Conservation (phyloP, 495 filamentous ascomycete species). For the Neurospora hispaniola region DNA sequence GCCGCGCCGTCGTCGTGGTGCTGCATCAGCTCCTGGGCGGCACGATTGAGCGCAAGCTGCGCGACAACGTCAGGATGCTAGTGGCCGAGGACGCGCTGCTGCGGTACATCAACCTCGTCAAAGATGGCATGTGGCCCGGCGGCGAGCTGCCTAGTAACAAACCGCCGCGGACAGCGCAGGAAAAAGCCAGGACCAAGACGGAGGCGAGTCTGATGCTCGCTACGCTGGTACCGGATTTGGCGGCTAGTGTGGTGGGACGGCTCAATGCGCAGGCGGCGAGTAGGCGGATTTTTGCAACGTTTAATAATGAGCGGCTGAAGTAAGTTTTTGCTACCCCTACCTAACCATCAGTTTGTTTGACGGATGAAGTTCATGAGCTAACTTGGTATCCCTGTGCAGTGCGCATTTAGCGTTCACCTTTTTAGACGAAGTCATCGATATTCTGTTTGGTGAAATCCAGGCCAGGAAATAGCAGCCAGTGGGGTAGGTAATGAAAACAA, state of each 20-base stretch:
- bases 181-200: constrained; percentile 57
- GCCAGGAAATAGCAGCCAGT: background rate
- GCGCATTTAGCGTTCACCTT: constrained; percentile 69
- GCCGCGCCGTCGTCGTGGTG: constrained; percentile 90
- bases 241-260: constrained; percentile 73
- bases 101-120: constrained; percentile 59
- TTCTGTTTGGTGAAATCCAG: constrained; percentile 49
- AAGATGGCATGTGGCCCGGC: constrained; percentile 70
- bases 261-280: constrained; percentile 78
- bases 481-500: background rate
- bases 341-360: background rate
- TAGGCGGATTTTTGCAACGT: constrained; percentile 65
- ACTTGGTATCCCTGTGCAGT: constrained; percentile 28
- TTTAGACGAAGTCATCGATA: constrained; percentile 65
- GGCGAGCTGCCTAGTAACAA: constrained; percentile 45
- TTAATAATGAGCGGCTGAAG: constrained; percentile 71
- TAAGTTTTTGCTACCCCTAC: constrained; percentile 24
- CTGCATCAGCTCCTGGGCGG: constrained; percentile 73
- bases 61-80: constrained; percentile 61
- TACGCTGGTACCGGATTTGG: constrained; percentile 70
- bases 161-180: constrained; percentile 46
- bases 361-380: background rate
- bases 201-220: constrained; percentile 75
- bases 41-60: constrained; percentile 89
- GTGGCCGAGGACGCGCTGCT: constrained; percentile 69